Evolutionary conservation across 2,329 filamentous ascomycete species (phyloP).

Genomic region (Diaporthe longicolla): DNA sequence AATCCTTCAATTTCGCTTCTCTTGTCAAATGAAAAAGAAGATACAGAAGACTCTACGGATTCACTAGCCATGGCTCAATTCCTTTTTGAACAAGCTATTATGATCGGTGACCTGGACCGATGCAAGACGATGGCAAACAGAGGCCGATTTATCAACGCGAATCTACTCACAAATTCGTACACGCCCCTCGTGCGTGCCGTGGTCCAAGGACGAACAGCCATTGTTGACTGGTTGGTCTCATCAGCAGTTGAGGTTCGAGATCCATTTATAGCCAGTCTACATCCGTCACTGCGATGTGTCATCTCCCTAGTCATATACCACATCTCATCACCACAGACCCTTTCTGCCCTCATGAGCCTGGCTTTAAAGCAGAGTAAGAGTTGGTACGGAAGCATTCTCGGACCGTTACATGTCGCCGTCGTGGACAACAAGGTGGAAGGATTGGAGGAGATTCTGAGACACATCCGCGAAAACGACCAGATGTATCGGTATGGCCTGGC

Average conservation of each 20-base stretch:
- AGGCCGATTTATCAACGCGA: background rate
- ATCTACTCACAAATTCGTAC: background rate
- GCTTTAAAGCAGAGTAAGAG: background rate
- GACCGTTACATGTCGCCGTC: background rate
- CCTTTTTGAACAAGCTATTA: background rate
- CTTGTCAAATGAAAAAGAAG: background rate
- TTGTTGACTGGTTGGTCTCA: slow-evolving; percentile 1
- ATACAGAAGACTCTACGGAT: no score
- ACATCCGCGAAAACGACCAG: background rate
- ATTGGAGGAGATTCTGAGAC: background rate
- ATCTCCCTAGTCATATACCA: background rate
- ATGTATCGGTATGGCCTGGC: background rate
- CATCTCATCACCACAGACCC: fast-evolving
- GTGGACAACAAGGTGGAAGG: background rate
- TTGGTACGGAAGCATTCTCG: background rate
- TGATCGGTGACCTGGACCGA: fast-evolving
- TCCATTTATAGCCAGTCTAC: fast-evolving
- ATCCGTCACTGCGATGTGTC: background rate
- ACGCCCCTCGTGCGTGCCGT: background rate
- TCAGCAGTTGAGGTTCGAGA: fast-evolving
- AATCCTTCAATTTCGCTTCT: background rate
- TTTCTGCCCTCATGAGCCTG: background rate
- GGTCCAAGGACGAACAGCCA: background rate
- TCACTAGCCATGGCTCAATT: no score
- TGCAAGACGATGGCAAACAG: background rate